Base-by-base conservation (phyloP, 2,329 filamentous ascomycete genomes). In the Mariannaea elegans region DNA sequence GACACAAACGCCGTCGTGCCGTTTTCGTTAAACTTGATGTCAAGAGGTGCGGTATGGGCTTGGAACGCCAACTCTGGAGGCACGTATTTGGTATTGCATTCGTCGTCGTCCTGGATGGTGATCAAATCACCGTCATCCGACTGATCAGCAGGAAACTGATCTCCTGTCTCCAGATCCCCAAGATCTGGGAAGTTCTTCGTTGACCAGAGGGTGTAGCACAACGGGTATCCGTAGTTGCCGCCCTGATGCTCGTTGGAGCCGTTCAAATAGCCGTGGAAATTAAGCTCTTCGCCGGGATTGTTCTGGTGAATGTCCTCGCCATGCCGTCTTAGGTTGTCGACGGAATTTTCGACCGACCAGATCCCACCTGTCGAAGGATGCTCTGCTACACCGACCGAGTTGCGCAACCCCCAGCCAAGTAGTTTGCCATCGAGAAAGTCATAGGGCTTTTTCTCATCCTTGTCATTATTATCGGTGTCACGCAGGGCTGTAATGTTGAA, bases 281-380 rank as follows among this genome's bases (percentile, higher is more conserved):
- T 92, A 72, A 93, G 75, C 74, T 93, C 88, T 71, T 93, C 90
- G 14, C 82, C 90, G 0, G 90, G 90, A 68, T 93, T 93, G 67
- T 90, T 81, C 60, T 85, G 73, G 65, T 90, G 87, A 42, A 91
- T 82, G 61, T 90, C 87, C n/a, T 80, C 65, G 9, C 83, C 84
- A 46, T 81, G 75, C 29, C 90, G 82, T 13, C 76, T 75, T 14
- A 92, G 79, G 34, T 90, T 75, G 73, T 92, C 90, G 8, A 87
- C 87, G 2, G 85, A 89, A 74, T 93, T 93, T 74, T 93, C 90
- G 7, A 93, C 88, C 16, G 78, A 80, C 77, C 81, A 87, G 59
- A 87, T 78, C 16, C 79, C 82, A 18, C 84, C 84, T 1, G 78
- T 78, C 4, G 69, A 57, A 1, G 82, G 82, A 53, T 91, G 81